Percentiles rank a stretch among this genome's conserved stretches.
These are phyloP conservation scores for Volutella citrinella DNA, from an alignment of 2,329 filamentous ascomycete species.

Conservation along the genomic window DNA sequence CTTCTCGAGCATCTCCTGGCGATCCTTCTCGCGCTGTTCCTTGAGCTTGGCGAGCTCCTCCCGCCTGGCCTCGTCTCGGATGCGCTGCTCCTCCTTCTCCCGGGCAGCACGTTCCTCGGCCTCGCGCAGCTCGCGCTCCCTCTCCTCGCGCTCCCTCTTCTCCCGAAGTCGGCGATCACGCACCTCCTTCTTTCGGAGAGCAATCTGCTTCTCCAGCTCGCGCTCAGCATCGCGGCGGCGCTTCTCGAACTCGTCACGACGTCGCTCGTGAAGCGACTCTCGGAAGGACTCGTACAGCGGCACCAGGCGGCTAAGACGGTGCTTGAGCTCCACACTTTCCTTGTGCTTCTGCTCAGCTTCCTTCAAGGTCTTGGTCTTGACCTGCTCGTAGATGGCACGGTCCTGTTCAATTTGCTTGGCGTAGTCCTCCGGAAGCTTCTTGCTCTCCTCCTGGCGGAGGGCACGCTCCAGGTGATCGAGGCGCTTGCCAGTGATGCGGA, in stretches of 20 bases:
- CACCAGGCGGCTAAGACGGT: constrained; percentile 82
- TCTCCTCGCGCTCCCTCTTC: constrained; percentile 80
- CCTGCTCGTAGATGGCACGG: constrained; percentile 73
- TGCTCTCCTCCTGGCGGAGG: constrained; percentile 90
- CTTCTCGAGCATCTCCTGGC: constrained; percentile 65
- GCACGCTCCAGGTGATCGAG: constrained; percentile 97
- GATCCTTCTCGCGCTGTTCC: constrained; percentile 63
- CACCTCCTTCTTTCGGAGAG: constrained; percentile 81
- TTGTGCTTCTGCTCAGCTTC: constrained; percentile 87
- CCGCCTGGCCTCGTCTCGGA: constrained; percentile 76
- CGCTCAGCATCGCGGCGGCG: constrained; percentile 86
- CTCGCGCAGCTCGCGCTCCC: constrained; percentile 73
- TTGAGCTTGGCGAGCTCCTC: constrained; percentile 65
- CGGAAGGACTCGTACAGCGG: constrained; percentile 83
- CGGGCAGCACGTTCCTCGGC: constrained; percentile 77
- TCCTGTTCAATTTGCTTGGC: constrained; percentile 78
- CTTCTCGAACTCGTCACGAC: constrained; percentile 94
- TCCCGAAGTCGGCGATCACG: constrained; percentile 80
- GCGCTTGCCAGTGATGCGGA: constrained; percentile 89
- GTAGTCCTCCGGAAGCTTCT: constrained; percentile 86
- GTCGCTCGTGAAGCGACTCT: constrained; percentile 76
- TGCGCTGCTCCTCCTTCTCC: constrained; percentile 83
- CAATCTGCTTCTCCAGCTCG: constrained; percentile 90
- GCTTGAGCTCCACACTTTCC: constrained; percentile 89
- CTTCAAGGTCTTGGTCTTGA: constrained; percentile 72